A percentile compares a stretch with the other conserved stretches of the same genome.
Evolutionary conservation across 2,329 filamentous ascomycete genomes (phyloP).

Genomic region (Aspergillus latus): DNA sequence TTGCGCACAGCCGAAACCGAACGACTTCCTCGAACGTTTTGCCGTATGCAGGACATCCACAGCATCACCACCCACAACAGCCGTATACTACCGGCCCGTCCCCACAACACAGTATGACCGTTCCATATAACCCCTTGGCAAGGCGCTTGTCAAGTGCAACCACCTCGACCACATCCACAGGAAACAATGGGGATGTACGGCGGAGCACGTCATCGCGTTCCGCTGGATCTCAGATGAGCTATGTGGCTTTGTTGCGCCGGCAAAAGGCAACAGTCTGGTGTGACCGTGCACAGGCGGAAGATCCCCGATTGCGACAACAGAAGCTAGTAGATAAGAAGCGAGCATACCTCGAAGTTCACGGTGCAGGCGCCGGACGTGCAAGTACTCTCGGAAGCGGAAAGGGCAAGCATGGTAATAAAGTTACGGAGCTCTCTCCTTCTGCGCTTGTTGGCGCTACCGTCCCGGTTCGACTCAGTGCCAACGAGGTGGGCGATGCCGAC

Average conservation of each 20-base stretch:
- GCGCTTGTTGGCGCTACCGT: conserved; percentile 77
- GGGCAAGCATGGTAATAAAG: conserved; percentile 83
- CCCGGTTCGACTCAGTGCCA: conserved; percentile 88
- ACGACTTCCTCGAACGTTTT: conserved; percentile 41
- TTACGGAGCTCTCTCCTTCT: conserved; percentile 74
- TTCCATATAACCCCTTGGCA: conserved; percentile 26
- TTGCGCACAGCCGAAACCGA: conserved; percentile 38
- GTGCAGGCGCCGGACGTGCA: conserved; percentile 54
- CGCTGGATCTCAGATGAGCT: conserved; percentile 65
- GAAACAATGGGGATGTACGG: conserved; percentile 48
- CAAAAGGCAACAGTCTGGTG: conserved; percentile 99
- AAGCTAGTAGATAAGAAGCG: conserved; percentile 85
- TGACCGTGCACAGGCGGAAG: conserved; percentile 88
- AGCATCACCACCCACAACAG: conserved; percentile 19
- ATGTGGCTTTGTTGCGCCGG: conserved; percentile 92
- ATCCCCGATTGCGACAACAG: conserved; percentile 77
- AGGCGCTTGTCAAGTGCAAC: conserved; percentile 43
- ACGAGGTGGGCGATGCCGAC: conserved; percentile 86
- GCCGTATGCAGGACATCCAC: conserved; percentile 27
- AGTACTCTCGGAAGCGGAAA: conserved; percentile 70
- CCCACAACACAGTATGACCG: conserved; percentile 29
- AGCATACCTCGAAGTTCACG: conserved; percentile 79
- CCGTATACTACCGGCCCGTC: conserved; percentile 29
- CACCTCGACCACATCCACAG: conserved; percentile 42
- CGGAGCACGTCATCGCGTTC: conserved; percentile 82